Percentiles rank a stretch among this genome's conserved stretches.
Conservation (phyloP, 768 basidiomycete species). For the Termitomyces sp. region DNA sequence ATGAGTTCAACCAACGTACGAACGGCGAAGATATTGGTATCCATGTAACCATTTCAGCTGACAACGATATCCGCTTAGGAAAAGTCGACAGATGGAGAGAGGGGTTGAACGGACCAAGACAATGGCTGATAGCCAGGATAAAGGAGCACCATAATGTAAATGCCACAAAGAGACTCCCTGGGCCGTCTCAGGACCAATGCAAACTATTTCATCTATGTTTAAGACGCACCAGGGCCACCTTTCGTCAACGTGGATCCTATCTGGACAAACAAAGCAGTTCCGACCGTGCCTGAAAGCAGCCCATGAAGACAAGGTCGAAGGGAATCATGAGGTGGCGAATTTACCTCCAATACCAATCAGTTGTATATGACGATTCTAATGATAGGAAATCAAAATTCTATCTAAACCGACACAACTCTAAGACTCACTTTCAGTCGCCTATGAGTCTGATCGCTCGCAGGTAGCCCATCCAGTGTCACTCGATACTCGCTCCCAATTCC, state of each 20-base stretch:
- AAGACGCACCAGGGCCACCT: slow-evolving; percentile 54
- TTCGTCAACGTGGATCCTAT: slow-evolving; percentile 55
- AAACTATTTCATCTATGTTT: not conserved
- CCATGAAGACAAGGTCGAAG: not conserved
- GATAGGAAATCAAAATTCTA: not conserved
- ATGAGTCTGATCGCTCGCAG: slow-evolving; percentile 27
- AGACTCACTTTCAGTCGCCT: slow-evolving; percentile 30
- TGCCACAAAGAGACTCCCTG: slow-evolving; percentile 44
- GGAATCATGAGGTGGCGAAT: not conserved
- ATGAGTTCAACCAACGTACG: slow-evolving; percentile 27
- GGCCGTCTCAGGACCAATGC: not conserved
- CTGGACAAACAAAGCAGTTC: slow-evolving; percentile 71
- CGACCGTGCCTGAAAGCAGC: slow-evolving; percentile 51
- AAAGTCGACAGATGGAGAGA: not conserved
- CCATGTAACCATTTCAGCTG: slow-evolving; percentile 80
- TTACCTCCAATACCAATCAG: slow-evolving; percentile 46
- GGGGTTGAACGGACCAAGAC: slow-evolving; percentile 26
- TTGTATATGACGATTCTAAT: slow-evolving; percentile 44
- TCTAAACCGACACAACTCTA: not conserved
- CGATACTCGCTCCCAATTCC: slow-evolving; percentile 6
- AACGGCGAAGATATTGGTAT: slow-evolving; percentile 78
- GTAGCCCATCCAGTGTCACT: slow-evolving; percentile 10
- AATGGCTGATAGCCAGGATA: slow-evolving; percentile 44
- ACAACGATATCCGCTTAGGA: not conserved
- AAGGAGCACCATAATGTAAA: slow-evolving; percentile 46